phyloP scores from a whole-genome alignment of 2,329 filamentous ascomycete genomes.

The Diaporthe caulivora region DNA sequence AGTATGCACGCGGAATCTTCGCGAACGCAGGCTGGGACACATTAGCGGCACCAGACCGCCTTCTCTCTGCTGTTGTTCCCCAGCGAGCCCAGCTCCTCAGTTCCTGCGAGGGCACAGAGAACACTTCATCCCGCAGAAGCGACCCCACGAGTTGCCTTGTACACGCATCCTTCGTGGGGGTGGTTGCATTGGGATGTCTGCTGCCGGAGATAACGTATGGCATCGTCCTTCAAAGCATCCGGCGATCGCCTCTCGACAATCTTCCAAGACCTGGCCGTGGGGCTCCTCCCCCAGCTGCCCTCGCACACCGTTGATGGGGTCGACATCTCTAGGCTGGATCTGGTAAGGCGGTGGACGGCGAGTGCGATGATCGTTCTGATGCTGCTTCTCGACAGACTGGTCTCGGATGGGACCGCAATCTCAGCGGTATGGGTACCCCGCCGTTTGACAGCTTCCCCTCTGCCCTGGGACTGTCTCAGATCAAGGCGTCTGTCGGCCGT shows the following conservation, averaged over 20 bases:
- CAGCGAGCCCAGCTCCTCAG: conserved; percentile 10
- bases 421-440: conserved; percentile 31
- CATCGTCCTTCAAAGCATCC: conserved; percentile 17
- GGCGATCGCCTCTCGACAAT: conserved; percentile 33
- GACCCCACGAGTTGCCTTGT: conserved; percentile 28
- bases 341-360: conserved; percentile 23
- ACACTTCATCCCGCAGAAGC: conserved; percentile 29
- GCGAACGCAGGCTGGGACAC: conserved; percentile 23
- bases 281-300: conserved; percentile 18
- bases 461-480: conserved; percentile 29
- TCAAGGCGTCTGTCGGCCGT: conserved; percentile 1
- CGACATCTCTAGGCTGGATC: conserved; percentile 18
- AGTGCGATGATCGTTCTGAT: conserved; percentile 15
- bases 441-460: conserved; percentile 31
- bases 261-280: conserved; percentile 21
- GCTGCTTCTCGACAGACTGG: conserved; percentile 27
- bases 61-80: conserved; percentile 11
- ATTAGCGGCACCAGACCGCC: conserved; percentile 34
- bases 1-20: conserved; percentile 13
- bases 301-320: conserved; percentile 32
- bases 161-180: conserved; percentile 33
- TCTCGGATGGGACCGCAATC: conserved; percentile 36
- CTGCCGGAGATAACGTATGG: conserved; percentile 27
- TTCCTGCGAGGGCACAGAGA: conserved; percentile 25
- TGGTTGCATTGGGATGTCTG: conserved; percentile 26